A percentile compares a stretch with the other conserved stretches of the same genome.
Conservation (phyloP, 179 eudicot species). For the Heliamphora pulchella region DNA sequence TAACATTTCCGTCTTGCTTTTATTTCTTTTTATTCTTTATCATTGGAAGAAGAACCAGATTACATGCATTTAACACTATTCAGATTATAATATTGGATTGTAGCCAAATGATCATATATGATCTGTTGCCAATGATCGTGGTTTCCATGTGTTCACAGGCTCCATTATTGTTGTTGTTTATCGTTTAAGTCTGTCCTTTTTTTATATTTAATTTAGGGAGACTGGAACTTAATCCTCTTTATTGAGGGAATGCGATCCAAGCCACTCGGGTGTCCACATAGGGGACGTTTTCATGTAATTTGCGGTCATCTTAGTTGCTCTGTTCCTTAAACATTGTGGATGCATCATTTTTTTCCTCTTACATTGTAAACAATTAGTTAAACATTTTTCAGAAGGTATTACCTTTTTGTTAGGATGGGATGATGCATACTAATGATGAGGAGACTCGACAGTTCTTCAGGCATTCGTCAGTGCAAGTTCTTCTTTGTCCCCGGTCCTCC, state of each 20-base stretch:
- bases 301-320: not conserved
- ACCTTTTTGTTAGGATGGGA: slow-evolving; percentile 52
- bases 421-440: slow-evolving; percentile 83
- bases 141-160: not conserved
- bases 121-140: not conserved
- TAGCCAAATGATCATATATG: not conserved
- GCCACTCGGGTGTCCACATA: no score
- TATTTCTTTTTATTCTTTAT: not conserved
- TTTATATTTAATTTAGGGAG: no score
- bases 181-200: not conserved
- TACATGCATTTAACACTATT: not conserved
- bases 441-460: slow-evolving; percentile 86
- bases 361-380: not conserved
- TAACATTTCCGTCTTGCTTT: not conserved
- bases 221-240: no score
- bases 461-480: slow-evolving; percentile 83
- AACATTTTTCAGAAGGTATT: not conserved
- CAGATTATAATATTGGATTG: not conserved
- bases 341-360: not conserved
- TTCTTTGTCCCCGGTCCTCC: slow-evolving; percentile 77
- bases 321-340: not conserved
- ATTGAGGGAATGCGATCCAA: no score
- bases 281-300: no score
- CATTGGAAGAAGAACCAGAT: not conserved
- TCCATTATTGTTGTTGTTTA: not conserved